Percentiles rank a stretch among this genome's conserved stretches.
Conservation (phyloP, 2,329 filamentous ascomycete species). For the Aspergillus fijiensis region DNA sequence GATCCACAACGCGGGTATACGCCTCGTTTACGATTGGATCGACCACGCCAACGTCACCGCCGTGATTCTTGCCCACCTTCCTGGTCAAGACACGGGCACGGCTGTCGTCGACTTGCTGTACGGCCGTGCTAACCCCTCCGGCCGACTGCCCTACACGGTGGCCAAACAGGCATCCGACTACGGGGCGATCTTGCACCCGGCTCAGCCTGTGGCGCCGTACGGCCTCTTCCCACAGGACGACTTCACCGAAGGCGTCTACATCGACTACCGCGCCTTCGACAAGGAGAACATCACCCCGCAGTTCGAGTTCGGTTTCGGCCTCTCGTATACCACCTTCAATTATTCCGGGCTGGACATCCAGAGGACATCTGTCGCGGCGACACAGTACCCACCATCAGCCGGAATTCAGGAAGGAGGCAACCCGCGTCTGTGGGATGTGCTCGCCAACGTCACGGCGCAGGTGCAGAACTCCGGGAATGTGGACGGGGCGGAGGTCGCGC, state of each 20-base stretch:
- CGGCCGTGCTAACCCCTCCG: conserved; percentile 57
- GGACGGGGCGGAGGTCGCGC: conserved; percentile 51
- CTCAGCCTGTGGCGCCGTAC: conserved; percentile 16
- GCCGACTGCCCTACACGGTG: conserved; percentile 62
- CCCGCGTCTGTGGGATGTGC: conserved; percentile 51
- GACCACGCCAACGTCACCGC: conserved; percentile 65
- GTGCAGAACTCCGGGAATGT: conserved; percentile 52
- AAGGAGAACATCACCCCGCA: conserved; percentile 34
- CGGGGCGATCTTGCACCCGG: conserved; percentile 28
- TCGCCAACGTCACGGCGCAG: conserved; percentile 48
- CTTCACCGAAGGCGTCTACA: conserved; percentile 53
- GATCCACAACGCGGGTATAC: conserved; percentile 63
- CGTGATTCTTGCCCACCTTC: conserved; percentile 63
- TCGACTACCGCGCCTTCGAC: conserved; percentile 58
- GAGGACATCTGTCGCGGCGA: not conserved
- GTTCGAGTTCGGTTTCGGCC: conserved; percentile 41
- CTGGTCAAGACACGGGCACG: conserved; percentile 62
- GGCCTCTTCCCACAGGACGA: conserved; percentile 30
- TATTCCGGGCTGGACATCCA: conserved; percentile 18
- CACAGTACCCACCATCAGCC: conserved; percentile 16
- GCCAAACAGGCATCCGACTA: conserved; percentile 59
- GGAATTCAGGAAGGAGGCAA: conserved; percentile 56
- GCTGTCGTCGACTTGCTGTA: conserved; percentile 59
- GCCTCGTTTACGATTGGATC: conserved; percentile 57
- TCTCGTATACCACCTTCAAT: conserved; percentile 30